These are phyloP conservation scores for Ganoderma resinaceum DNA, from an alignment of 1,284 basidiomycete species.

Conservation along the genomic window DNA sequence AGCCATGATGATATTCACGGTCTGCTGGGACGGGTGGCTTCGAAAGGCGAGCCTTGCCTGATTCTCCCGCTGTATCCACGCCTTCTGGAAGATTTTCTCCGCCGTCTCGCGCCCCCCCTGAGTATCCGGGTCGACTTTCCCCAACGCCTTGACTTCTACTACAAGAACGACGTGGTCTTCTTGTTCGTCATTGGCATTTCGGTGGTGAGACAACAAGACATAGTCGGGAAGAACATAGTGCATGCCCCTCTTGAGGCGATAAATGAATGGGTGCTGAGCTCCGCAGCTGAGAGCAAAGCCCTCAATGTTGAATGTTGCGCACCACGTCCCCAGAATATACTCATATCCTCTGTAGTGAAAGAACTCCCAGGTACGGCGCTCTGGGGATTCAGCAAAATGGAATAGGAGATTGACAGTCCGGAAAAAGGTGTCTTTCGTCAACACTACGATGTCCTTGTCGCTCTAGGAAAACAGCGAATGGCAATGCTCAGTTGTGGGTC, in stretches of 20 bases:
- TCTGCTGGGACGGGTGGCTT: background rate
- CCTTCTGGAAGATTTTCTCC: background rate
- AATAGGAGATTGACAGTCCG: background rate
- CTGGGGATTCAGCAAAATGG: background rate
- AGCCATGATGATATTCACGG: background rate
- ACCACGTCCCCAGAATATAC: background rate
- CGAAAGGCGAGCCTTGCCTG: background rate
- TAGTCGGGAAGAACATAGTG: background rate
- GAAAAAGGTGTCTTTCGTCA: background rate
- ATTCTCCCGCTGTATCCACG: background rate
- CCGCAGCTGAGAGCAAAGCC: background rate
- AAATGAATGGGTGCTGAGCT: background rate
- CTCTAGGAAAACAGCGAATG: background rate
- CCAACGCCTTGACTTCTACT: background rate
- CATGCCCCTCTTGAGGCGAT: background rate
- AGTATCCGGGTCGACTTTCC: background rate
- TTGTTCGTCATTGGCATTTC: background rate
- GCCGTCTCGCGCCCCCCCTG: background rate
- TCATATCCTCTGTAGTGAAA: background rate
- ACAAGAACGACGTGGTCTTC: background rate
- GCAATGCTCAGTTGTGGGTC: background rate
- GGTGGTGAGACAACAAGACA: background rate
- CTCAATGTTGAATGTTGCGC: background rate
- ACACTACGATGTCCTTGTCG: background rate
- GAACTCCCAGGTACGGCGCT: slow-evolving; percentile 1